These are phyloP conservation scores for Apiosordaria backusii DNA, from an alignment of 495 filamentous ascomycete species.

Conservation along the genomic window DNA sequence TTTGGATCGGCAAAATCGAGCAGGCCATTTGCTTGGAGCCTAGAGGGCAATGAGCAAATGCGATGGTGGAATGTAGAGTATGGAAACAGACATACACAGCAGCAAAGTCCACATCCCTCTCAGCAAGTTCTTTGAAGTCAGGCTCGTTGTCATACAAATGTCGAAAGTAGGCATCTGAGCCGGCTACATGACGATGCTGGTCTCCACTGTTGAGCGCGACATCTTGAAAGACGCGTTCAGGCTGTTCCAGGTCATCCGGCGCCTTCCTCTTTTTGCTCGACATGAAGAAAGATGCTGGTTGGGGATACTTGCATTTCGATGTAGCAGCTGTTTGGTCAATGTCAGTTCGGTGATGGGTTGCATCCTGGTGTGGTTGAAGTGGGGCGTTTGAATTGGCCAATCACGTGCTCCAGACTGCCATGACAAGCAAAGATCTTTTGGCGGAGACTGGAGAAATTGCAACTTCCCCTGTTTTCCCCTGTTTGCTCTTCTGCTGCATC, in stretches of 20 bases:
- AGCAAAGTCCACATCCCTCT: slow-evolving; percentile 33
- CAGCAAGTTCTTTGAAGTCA: slow-evolving; percentile 36
- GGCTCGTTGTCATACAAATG: slow-evolving; percentile 34
- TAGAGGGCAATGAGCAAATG: slow-evolving; percentile 13
- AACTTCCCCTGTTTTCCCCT: too few species aligned
- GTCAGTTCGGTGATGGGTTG: background rate
- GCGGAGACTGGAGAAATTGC: background rate
- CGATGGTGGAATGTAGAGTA: background rate
- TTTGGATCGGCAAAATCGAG: slow-evolving; percentile 80
- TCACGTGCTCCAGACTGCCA: background rate
- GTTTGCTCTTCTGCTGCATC: background rate
- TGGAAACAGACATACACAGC: slow-evolving; percentile 15
- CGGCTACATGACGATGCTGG: background rate
- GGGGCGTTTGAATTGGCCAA: background rate
- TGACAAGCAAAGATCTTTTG: background rate
- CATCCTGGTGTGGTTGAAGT: background rate
- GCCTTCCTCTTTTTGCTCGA: slow-evolving; percentile 27
- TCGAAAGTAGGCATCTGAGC: slow-evolving; percentile 34
- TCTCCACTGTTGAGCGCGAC: background rate
- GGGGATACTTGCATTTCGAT: background rate
- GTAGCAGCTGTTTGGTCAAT: background rate
- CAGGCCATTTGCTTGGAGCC: slow-evolving; percentile 58
- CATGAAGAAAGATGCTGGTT: slow-evolving; percentile 11
- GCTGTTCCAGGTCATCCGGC: slow-evolving; percentile 9
- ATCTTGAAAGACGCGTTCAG: background rate